A percentile compares a stretch with the other conserved stretches of the same genome.
Conservation (phyloP, 345 rosid species). For the Schrenkiella parvula region DNA sequence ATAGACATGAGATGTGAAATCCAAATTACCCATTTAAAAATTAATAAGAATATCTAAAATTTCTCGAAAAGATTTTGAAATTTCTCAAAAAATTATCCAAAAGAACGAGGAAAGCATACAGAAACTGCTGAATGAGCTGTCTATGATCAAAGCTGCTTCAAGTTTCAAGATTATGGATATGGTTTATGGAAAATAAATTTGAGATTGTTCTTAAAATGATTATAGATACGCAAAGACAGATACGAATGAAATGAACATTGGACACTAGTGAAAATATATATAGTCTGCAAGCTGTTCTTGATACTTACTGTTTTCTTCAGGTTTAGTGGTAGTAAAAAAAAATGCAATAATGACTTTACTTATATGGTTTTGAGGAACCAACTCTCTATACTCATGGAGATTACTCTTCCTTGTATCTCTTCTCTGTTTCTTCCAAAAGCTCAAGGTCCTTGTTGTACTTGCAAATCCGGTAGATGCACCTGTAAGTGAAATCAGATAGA, state of each 20-base stretch:
- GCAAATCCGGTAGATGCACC: slow-evolving; percentile 82
- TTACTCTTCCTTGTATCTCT: slow-evolving; percentile 65
- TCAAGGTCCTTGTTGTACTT: slow-evolving; percentile 66
- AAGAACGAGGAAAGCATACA: no score
- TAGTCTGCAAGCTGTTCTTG: background rate
- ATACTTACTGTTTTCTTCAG: background rate
- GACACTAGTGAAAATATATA: background rate
- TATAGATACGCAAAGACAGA: background rate
- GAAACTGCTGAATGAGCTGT: no score
- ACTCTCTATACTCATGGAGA: background rate
- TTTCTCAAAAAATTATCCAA: no score
- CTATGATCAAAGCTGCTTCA: no score
- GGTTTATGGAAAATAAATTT: no score
- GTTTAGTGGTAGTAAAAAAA: background rate
- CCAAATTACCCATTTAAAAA: no score
- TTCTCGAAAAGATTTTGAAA: no score
- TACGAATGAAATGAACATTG: background rate
- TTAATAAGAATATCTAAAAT: no score
- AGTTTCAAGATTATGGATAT: no score
- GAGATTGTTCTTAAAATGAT: background rate
- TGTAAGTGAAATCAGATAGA: slow-evolving; percentile 25
- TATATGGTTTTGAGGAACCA: slow-evolving; percentile 10
- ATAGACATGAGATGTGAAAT: no score
- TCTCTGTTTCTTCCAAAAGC: slow-evolving; percentile 67
- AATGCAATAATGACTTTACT: slow-evolving; percentile 1